Evolutionary conservation across 805 yeast genomes (phyloP), one percentile per base, ranked within the genome.

Genomic region (Yarrowia sp.): DNA sequence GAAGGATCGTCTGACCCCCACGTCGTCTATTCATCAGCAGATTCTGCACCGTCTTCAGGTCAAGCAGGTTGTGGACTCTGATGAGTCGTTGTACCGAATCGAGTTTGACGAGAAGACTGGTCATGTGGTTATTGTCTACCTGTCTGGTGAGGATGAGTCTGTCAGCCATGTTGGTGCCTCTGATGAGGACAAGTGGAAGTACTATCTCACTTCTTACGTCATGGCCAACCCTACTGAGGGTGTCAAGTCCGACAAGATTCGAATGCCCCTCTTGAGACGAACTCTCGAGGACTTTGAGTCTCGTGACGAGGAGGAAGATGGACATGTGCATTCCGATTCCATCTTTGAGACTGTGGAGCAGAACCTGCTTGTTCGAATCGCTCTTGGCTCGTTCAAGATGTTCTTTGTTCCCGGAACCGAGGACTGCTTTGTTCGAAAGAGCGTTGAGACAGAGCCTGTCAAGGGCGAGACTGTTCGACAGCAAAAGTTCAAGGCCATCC

Each of bases 201-300:
- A 95, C 78, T 95, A 95, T 73, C 83, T 95, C 60, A 93, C 98
- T 0, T 89, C 96, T 47, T 95, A 89, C 75, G 84, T 92, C 47
- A 88, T 95, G 89, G 88, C 96, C 3, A 96, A 91, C 71, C 98
- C 99, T 42, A 95, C 99, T 1, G 99, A 95, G 75, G 98, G 98
- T 35, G 88, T 95, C 15, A 86, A 91, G 15, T 84, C 90, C 17
- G 86, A 88, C 47, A 86, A 85, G 69, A 83, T 95, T 65, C 83
- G 83, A 68, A 80, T 90, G 75, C 98, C 98, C 31, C 89, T 93
- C 75, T 78, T 90, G 69, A 87, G 85, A 69, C 74, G 81, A 31
- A 70, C 76, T 43, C 65, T 78, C 44, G 71, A 67, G n/a, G 72
- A 69, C 18, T 45, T 48, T 38, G 57, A 48, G 45, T 60, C 64